Conservation (phyloP, 202 grass and related monocot genomes). For the Schoenoplectus tabernaemontani region DNA sequence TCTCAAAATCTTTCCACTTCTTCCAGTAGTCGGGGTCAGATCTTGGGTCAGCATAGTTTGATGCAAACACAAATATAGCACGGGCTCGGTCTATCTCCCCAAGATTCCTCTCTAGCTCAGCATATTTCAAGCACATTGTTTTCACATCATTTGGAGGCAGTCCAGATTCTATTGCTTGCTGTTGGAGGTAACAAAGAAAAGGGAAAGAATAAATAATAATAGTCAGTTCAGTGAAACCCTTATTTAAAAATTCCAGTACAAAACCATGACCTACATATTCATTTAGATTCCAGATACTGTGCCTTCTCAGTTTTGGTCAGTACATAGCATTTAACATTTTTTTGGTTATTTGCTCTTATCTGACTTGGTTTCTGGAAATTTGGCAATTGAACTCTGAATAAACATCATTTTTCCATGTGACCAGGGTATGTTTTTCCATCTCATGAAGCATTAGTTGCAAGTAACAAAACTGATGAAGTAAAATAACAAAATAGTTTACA, state of each 20-base stretch:
- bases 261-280: not conserved
- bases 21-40: slow-evolving; percentile 82
- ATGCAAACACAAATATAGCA: slow-evolving; percentile 66
- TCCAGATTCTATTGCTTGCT: slow-evolving; percentile 94
- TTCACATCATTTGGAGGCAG: slow-evolving; percentile 74
- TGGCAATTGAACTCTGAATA: not conserved
- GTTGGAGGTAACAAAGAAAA: slow-evolving; percentile 26
- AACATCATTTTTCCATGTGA: not conserved
- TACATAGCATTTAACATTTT: not conserved
- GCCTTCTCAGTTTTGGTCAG: not conserved
- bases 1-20: slow-evolving; percentile 97
- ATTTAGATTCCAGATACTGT: not conserved
- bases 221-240: not conserved
- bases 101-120: slow-evolving; percentile 84
- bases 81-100: slow-evolving; percentile 94
- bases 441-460: not conserved
- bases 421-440: not conserved
- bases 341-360: not conserved
- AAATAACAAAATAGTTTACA: not conserved
- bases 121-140: slow-evolving; percentile 87
- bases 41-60: slow-evolving; percentile 79
- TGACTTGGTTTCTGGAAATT: not conserved
- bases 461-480: not conserved
- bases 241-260: not conserved
- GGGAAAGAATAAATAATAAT: not conserved